A percentile compares a stretch with the other conserved stretches of the same genome.
phyloP scores from a whole-genome alignment of 148 eudicot species.

The Polygonum maritimum region DNA sequence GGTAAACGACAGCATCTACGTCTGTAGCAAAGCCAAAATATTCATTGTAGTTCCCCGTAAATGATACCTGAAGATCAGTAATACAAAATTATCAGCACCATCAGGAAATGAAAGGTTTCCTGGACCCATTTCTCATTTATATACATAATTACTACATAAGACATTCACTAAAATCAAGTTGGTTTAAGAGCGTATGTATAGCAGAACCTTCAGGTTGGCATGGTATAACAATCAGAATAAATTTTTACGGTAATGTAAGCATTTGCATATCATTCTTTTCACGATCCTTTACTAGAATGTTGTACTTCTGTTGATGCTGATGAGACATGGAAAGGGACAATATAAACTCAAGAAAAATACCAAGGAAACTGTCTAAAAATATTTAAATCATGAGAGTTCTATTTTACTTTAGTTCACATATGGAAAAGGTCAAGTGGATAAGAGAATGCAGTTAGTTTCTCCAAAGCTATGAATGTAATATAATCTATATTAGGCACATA shows the following conservation, averaged over 20 bases:
- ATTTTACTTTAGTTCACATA: neutral
- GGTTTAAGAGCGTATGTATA: neutral
- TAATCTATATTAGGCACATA: neutral
- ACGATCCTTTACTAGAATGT: neutral
- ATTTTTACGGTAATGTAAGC: neutral
- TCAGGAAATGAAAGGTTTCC: neutral
- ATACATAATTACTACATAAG: neutral
- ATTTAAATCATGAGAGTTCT: neutral
- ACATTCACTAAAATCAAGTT: neutral
- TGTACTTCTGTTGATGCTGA: neutral
- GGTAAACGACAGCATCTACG: conserved; percentile 91
- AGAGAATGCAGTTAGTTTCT: neutral
- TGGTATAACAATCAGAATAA: neutral
- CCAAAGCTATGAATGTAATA: neutral
- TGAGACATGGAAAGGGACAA: neutral
- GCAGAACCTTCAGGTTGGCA: neutral
- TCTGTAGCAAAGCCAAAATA: conserved; percentile 89
- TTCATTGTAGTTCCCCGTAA: conserved; percentile 90
- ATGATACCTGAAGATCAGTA: conserved; percentile 36
- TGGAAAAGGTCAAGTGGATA: neutral
- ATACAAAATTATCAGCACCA: neutral
- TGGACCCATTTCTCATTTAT: neutral
- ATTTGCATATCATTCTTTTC: neutral
- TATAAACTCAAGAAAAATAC: neutral
- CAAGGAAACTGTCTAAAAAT: neutral